Conservation (phyloP, 768 basidiomycete genomes). For the Paxillus rubicundulus region DNA sequence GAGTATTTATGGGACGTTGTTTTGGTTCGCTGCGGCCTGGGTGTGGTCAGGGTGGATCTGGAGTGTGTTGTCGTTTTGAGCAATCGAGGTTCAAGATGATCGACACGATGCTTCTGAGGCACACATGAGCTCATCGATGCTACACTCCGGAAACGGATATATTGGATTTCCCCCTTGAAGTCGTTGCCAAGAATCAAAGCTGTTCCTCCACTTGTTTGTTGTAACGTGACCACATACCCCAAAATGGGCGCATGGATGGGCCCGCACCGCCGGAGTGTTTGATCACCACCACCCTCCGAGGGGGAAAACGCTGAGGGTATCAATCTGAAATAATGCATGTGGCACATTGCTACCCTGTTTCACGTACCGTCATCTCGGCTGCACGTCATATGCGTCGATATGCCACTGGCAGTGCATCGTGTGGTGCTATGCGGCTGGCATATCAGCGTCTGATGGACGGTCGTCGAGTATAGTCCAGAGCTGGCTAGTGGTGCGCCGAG, state of each 20-base stretch:
- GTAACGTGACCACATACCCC: not conserved
- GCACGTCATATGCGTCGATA: not conserved
- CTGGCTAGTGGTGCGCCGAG: too few relatives aligned
- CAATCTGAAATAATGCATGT: not conserved
- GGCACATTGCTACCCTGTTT: not conserved
- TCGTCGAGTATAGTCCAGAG: too few relatives aligned
- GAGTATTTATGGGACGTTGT: slow-evolving; percentile 17
- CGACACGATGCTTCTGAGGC: slow-evolving; percentile 19
- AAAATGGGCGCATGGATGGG: too few relatives aligned
- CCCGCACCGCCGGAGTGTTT: not conserved
- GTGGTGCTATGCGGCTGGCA: not conserved
- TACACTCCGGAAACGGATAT: slow-evolving; percentile 6
- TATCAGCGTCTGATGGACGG: too few relatives aligned
- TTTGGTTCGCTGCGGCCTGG: slow-evolving; percentile 1
- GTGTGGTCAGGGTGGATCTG: slow-evolving; percentile 8
- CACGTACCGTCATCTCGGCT: not conserved
- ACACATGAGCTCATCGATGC: slow-evolving; percentile 19
- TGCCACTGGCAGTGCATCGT: not conserved
- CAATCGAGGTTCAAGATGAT: slow-evolving; percentile 16
- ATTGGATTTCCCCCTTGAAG: slow-evolving; percentile 7
- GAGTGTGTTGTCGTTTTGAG: slow-evolving; percentile 7
- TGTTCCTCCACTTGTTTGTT: not conserved
- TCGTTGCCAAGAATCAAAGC: not conserved
- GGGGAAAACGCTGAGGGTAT: slow-evolving; percentile 1
- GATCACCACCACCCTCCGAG: not conserved